Evolutionary conservation across 2,329 filamentous ascomycete species (phyloP).

Genomic region (Emericellopsis atlantica): DNA sequence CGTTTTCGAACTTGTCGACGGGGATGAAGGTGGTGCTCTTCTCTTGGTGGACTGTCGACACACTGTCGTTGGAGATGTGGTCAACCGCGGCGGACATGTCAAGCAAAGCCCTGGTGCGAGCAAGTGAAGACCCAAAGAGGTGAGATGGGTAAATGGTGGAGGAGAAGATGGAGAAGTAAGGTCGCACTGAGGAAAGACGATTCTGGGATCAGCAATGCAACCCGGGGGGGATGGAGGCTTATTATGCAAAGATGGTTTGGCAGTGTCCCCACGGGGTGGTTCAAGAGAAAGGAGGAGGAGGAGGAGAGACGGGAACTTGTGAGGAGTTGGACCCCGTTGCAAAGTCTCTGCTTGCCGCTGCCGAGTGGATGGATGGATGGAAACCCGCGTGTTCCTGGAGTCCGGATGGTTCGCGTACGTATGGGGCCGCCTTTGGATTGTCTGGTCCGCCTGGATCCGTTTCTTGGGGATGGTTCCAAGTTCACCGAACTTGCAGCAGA

Average conservation of each 20-base stretch:
- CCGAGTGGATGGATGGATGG: too few species aligned
- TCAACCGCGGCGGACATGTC: slow-evolving; percentile 5
- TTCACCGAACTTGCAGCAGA: too few species aligned
- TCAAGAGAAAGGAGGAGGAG: not conserved
- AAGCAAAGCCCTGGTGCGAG: slow-evolving; percentile 8
- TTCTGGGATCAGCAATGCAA: not conserved
- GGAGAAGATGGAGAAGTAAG: not conserved
- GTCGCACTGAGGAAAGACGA: not conserved
- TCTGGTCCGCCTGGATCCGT: too few species aligned
- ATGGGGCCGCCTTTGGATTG: too few species aligned
- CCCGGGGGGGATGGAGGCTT: not conserved
- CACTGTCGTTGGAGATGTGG: too few species aligned
- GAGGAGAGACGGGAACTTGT: not conserved
- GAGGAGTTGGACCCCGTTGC: not conserved
- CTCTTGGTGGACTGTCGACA: slow-evolving; percentile 19
- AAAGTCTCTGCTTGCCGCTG: not conserved
- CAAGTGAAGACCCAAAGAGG: not conserved
- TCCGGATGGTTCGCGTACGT: too few species aligned
- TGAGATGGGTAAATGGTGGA: not conserved
- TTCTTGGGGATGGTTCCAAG: too few species aligned
- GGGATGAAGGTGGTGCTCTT: slow-evolving; percentile 11
- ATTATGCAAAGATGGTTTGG: not conserved
- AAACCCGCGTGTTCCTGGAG: too few species aligned
- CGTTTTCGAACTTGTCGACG: slow-evolving; percentile 13
- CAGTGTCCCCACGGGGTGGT: not conserved